phyloP scores from a whole-genome alignment of 2,329 filamentous ascomycete species.

The Diaporthe velutina region DNA sequence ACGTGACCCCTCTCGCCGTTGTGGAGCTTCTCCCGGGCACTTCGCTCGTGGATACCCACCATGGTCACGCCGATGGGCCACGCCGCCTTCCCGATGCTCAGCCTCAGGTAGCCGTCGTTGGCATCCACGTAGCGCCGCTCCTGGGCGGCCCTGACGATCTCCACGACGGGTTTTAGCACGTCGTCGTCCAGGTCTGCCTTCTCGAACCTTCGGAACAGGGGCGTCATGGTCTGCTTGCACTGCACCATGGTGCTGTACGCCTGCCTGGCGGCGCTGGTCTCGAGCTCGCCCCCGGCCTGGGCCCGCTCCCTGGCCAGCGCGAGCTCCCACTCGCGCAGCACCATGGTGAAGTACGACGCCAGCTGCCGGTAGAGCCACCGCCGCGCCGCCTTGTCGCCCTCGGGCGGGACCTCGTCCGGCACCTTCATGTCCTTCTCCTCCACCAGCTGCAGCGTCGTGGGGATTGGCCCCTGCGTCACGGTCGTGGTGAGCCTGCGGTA shows the following conservation, averaged over 20 bases:
- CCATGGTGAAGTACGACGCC: conserved; percentile 95
- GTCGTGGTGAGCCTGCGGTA: conserved; percentile 76
- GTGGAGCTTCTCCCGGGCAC: conserved; percentile 94
- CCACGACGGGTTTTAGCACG: conserved; percentile 84
- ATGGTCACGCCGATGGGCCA: conserved; percentile 99
- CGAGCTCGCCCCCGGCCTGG: conserved; percentile 50
- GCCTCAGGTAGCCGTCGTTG: conserved; percentile 91
- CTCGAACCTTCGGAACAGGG: conserved; percentile 91
- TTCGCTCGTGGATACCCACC: conserved; percentile 99
- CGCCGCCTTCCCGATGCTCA: conserved; percentile 96
- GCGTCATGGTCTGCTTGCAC: conserved; percentile 87
- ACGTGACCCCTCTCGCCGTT: conserved; percentile 91
- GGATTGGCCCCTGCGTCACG: conserved; percentile 83
- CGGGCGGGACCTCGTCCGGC: conserved; percentile 67
- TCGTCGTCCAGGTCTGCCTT: conserved; percentile 82
- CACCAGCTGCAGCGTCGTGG: conserved; percentile 84
- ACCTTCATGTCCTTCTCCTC: conserved; percentile 93
- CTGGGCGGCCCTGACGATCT: conserved; percentile 93
- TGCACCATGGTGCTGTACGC: conserved; percentile 89
- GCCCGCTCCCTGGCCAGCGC: conserved; percentile 77
- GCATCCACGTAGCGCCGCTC: conserved; percentile 94
- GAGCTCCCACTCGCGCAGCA: conserved; percentile 87
- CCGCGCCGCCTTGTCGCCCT: conserved; percentile 73
- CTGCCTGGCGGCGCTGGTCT: conserved; percentile 83
- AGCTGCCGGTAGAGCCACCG: conserved; percentile 87